Percentiles rank a stretch among this genome's conserved stretches.
Conservation (phyloP, 345 rosid species). For the Dipteronia dyeriana region DNA sequence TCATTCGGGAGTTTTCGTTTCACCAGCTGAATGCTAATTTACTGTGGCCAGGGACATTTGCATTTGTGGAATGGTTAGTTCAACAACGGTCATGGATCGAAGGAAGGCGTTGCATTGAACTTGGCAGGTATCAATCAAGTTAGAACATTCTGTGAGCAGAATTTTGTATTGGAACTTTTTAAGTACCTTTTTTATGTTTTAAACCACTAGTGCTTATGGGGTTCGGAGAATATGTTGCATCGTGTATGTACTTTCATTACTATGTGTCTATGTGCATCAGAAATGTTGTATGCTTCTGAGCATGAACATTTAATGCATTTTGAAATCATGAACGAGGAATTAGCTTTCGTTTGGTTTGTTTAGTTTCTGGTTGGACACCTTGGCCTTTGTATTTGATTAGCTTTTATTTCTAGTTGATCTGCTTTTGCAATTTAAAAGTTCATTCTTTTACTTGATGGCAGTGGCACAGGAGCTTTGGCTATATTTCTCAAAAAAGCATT, state of each 20-base stretch:
- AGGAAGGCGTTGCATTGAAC: conserved; percentile 71
- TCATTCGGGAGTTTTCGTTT: conserved; percentile 79
- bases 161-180: neutral
- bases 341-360: neutral
- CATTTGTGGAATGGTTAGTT: conserved; percentile 90
- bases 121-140: conserved; percentile 67
- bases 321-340: neutral
- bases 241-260: neutral
- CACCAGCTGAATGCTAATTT: conserved; percentile 95
- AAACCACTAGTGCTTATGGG: neutral
- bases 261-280: neutral
- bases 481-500: conserved; percentile 70
- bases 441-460: conserved; percentile 33
- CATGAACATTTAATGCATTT: neutral
- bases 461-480: conserved; percentile 97
- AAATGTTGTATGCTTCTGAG: neutral
- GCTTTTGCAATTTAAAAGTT: neutral
- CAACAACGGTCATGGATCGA: conserved; percentile 45
- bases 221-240: neutral
- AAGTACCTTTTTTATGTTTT: no score
- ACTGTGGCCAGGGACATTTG: conserved; percentile 96
- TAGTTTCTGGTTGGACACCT: neutral
- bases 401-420: neutral
- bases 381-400: neutral
- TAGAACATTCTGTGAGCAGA: neutral